Base-by-base conservation (phyloP, 805 yeast genomes). In the Debaryomyces hansenii region DNA sequence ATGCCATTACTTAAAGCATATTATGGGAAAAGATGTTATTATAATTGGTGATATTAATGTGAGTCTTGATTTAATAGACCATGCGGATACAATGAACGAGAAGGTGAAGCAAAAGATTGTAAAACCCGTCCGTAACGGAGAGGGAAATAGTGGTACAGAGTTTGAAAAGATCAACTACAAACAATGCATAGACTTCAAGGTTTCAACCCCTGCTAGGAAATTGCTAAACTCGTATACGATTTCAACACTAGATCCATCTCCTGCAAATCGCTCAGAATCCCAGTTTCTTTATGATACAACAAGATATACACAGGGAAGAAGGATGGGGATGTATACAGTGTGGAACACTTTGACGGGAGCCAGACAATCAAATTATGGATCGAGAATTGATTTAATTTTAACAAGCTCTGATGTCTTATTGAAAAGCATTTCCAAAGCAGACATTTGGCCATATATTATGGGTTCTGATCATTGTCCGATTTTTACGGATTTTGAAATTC, bases 391-490 rank as follows among this genome's bases (percentile, higher is more conserved):
- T 62, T 77, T 85, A 53, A 83, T 92, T 5, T 62, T 90, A 5
- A 64, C 78, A 0, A 77, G 85, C 20, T 46, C 55, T 11, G 50
- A 65, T 7, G 54, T 52, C 0, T 50, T 85, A 40, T 55, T 67
- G 4, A 45, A 58, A 0, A 34, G 45, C 7, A 59, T 77, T 1
- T 50, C 58, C 3, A 63, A 72, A 37, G 75, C 82, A 0, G 77
- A 77, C 50, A 87, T 87, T n/a, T 77, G 87, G 77, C 84, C 90
- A 0, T 74, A 74, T 37, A 56, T 91, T 1, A 69, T 78, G 61
- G 99, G 99, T 0, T 89, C 97, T 0, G 99, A 92, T 62, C 99
- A 92, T 65, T 92, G 98, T 63, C 99, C 99, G 0, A 80, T 90
- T 0, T 90, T 63, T 58, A 75, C 90, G 1, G 97, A 90, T 61